phyloP scores from a whole-genome alignment of 164 flowering plant genomes.

The Aristolochia contorta region DNA sequence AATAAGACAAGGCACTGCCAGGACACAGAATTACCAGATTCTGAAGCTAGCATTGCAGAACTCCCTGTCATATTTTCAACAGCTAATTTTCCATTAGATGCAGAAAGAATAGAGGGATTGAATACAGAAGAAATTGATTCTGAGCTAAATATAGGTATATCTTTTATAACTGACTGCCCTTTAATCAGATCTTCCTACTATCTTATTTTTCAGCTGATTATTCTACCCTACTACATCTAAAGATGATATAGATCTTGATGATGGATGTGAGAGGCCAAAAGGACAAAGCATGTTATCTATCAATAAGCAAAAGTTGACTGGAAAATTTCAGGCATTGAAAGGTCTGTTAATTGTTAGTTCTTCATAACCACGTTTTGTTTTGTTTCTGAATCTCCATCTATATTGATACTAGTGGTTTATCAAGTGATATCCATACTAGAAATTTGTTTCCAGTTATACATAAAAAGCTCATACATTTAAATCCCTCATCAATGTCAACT shows the following conservation, averaged over 20 bases:
- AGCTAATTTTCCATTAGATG: slow-evolving; percentile 38
- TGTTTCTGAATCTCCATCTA: not conserved
- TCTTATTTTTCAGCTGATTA: not conserved
- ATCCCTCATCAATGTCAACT: slow-evolving; percentile 4
- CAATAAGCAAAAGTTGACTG: slow-evolving; percentile 52
- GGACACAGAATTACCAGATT: slow-evolving; percentile 34
- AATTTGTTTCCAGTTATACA: not conserved
- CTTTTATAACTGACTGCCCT: not conserved
- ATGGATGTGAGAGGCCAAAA: slow-evolving; percentile 49
- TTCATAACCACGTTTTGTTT: not conserved
- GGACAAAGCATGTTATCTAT: slow-evolving; percentile 37
- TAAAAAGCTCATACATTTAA: not conserved
- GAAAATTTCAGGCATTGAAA: slow-evolving; percentile 58
- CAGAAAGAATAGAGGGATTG: slow-evolving; percentile 20
- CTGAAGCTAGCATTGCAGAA: slow-evolving; percentile 33
- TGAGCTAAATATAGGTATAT: slow-evolving; percentile 62
- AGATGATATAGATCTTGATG: slow-evolving; percentile 93
- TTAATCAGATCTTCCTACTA: no score
- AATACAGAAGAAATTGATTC: slow-evolving; percentile 28
- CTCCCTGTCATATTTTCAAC: slow-evolving; percentile 47
- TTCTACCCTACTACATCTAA: slow-evolving; percentile 2
- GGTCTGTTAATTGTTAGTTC: slow-evolving; percentile 23
- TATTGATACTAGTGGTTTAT: not conserved
- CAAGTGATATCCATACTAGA: not conserved
- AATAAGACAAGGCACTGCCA: slow-evolving; percentile 39